Evolutionary conservation across 129 eudicot genomes (phyloP).

Genomic region (Saussurea involucrata): DNA sequence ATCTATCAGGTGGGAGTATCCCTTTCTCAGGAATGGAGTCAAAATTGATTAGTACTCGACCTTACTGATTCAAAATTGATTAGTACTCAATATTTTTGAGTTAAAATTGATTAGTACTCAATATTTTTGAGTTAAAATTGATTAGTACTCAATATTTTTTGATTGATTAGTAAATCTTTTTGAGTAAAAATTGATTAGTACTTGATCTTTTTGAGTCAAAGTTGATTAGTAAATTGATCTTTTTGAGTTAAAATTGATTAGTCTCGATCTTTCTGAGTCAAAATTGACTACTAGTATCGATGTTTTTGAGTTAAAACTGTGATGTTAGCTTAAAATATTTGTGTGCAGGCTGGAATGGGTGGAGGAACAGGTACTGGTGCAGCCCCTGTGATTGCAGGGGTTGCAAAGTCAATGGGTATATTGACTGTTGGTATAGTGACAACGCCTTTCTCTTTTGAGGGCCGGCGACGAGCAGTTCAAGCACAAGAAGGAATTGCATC

Average conservation of each 20-base stretch:
- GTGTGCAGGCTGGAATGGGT: conserved; percentile 96
- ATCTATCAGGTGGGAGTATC: too few relatives aligned
- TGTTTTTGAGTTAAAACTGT: neutral
- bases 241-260: neutral
- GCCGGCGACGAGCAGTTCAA: conserved; percentile 78
- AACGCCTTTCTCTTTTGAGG: conserved; percentile 89
- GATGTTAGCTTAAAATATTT: neutral
- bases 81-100: too few relatives aligned
- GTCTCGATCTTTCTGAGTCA: neutral
- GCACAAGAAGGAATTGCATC: conserved; percentile 99
- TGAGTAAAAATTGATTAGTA: too few relatives aligned
- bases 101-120: too few relatives aligned
- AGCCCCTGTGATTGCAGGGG: conserved; percentile 87
- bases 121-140: too few relatives aligned
- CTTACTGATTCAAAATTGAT: too few relatives aligned
- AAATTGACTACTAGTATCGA: neutral
- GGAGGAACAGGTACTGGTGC: conserved; percentile 99
- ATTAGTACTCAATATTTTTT: too few relatives aligned
- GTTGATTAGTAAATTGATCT: neutral
- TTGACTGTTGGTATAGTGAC: conserved; percentile 95
- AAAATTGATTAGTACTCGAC: too few relatives aligned
- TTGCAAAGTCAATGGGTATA: conserved; percentile 88
- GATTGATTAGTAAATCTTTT: too few relatives aligned
- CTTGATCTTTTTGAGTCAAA: too few relatives aligned
- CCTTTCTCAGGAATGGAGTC: too few relatives aligned